A percentile compares a stretch with the other conserved stretches of the same genome.
These are phyloP conservation scores for Gymnopilus junonius DNA, from an alignment of 768 basidiomycete species.

Conservation along the genomic window DNA sequence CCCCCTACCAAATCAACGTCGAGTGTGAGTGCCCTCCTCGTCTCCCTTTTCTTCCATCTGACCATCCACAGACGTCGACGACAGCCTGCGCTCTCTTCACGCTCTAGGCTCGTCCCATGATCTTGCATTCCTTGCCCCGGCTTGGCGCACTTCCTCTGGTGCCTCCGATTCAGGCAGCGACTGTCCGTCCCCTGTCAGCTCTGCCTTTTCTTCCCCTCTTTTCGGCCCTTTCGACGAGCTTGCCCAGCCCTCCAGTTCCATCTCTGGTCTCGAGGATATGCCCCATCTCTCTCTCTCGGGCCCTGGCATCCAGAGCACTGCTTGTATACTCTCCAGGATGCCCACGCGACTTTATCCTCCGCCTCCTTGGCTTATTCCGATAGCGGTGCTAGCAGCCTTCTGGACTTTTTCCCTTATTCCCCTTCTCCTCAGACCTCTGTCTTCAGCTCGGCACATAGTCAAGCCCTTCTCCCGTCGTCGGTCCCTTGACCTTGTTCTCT, in stretches of 20 bases:
- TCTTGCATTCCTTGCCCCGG: background rate
- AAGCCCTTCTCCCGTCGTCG: background rate
- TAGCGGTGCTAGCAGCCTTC: background rate
- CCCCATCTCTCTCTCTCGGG: background rate
- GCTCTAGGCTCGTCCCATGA: background rate
- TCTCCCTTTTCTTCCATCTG: background rate
- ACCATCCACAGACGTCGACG: background rate
- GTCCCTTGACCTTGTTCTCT: background rate
- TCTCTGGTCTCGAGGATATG: background rate
- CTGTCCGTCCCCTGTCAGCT: background rate
- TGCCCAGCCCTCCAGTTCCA: background rate
- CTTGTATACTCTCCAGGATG: background rate
- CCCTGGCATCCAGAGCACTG: too few relatives aligned
- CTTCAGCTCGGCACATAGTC: background rate
- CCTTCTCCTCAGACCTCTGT: background rate
- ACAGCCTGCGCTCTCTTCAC: background rate
- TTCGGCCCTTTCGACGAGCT: background rate
- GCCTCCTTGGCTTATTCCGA: background rate
- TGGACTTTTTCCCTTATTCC: background rate
- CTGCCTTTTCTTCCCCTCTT: background rate
- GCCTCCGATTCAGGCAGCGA: slow-evolving; percentile 2
- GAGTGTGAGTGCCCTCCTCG: background rate
- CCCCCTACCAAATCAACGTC: background rate
- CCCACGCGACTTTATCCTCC: background rate
- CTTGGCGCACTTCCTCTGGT: background rate